Evolutionary conservation across 495 filamentous ascomycete genomes (phyloP).

Genomic region (Neurospora cerealis): DNA sequence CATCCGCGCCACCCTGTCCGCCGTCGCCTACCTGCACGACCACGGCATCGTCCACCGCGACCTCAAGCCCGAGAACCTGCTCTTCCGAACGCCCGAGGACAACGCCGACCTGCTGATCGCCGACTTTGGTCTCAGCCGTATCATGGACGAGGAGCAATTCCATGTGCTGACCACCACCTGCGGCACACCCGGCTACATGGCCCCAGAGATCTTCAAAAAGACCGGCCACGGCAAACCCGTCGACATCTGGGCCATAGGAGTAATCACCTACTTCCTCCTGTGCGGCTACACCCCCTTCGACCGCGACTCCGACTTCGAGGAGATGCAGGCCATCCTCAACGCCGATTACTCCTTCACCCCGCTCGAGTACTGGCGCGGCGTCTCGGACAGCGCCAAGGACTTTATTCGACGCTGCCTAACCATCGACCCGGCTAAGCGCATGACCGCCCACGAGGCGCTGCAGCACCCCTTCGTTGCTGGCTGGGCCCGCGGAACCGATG

Average conservation of each 20-base stretch:
- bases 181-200: constrained; percentile 96
- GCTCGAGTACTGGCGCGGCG: constrained; percentile 89
- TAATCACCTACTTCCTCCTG: constrained; percentile 95
- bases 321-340: constrained; percentile 96
- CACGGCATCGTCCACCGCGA: constrained; percentile 95
- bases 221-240: constrained; percentile 84
- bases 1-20: constrained; percentile 86
- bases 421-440: constrained; percentile 71
- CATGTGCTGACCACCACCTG: constrained; percentile 96
- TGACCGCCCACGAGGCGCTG: constrained; percentile 92
- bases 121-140: constrained; percentile 86
- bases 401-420: constrained; percentile 83
- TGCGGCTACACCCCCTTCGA: constrained; percentile 99
- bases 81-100: constrained; percentile 72
- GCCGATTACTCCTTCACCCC: constrained; percentile 97
- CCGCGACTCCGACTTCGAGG: constrained; percentile 91
- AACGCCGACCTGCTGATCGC: constrained; percentile 89
- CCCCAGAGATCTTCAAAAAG: constrained; percentile 85
- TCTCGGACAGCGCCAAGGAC: constrained; percentile 73
- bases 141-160: constrained; percentile 99
- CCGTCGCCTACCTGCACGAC: constrained; percentile 97
- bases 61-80: constrained; percentile 65
- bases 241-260: constrained; percentile 93
- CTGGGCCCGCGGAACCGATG: constrained; percentile 23
- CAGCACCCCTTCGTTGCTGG: constrained; percentile 78